phyloP scores from a whole-genome alignment of 495 filamentous ascomycete species.

The Oidiodendron maius region DNA sequence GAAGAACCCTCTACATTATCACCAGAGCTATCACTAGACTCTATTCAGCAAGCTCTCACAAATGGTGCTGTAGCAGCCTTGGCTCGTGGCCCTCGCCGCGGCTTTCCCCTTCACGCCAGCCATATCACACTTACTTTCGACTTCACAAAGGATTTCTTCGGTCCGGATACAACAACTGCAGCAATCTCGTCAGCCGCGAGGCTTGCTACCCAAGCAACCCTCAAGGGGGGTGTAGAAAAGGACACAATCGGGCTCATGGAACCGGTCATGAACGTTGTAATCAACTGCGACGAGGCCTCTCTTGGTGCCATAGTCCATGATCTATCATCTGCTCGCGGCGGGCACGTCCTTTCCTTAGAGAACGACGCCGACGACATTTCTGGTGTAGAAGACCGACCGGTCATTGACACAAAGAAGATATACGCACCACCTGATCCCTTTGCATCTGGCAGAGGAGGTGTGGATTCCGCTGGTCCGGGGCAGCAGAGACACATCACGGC shows the following conservation, averaged over 20 bases:
- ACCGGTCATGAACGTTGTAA: conserved; percentile 82
- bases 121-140: conserved; percentile 65
- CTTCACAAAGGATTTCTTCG: conserved; percentile 57
- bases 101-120: conserved; percentile 67
- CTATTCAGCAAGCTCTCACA: conserved; percentile 57
- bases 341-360: conserved; percentile 75
- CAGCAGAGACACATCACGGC: conserved; percentile 58
- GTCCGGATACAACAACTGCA: conserved; percentile 57
- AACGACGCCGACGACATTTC: conserved; percentile 43
- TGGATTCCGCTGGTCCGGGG: conserved; percentile 12
- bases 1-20: conserved; percentile 41
- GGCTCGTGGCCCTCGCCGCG: conserved; percentile 72
- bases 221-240: conserved; percentile 46
- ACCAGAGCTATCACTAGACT: conserved; percentile 47
- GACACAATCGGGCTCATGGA: conserved; percentile 68
- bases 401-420: conserved; percentile 62
- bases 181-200: conserved; percentile 76
- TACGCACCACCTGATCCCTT: conserved; percentile 87
- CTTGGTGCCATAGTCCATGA: conserved; percentile 89
- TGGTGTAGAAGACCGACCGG: conserved; percentile 11
- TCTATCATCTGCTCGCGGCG: conserved; percentile 74
- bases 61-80: conserved; percentile 83
- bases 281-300: conserved; percentile 73
- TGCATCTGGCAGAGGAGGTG: conserved; percentile 32
- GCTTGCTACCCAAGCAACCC: conserved; percentile 59